Evolutionary conservation across 768 basidiomycete species (phyloP).

Genomic region (Boletus edulis): DNA sequence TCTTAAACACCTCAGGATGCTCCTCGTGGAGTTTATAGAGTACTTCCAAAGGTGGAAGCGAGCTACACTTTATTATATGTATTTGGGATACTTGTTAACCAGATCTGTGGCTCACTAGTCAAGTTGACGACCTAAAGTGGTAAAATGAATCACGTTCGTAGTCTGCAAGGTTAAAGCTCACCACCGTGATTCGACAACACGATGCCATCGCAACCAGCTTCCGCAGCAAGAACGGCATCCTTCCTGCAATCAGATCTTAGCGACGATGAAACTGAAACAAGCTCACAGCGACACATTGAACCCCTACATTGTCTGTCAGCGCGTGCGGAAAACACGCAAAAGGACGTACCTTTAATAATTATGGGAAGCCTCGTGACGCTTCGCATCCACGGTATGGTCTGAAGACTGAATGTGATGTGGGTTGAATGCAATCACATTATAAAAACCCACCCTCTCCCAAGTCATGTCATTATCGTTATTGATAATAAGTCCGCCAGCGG

Average conservation of each 20-base stretch:
- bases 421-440: neutral
- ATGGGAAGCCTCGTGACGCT: constrained; percentile 68
- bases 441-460: constrained; percentile 56
- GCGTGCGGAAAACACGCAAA: neutral
- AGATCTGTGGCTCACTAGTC: constrained; percentile 56
- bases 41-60: constrained; percentile 76
- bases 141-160: neutral
- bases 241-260: constrained; percentile 31
- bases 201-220: constrained; percentile 85
- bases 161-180: constrained; percentile 19
- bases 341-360: constrained; percentile 61
- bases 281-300: constrained; percentile 67
- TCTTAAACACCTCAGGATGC: constrained; percentile 71
- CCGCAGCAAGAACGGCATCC: constrained; percentile 84
- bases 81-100: neutral
- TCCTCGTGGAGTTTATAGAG: constrained; percentile 70
- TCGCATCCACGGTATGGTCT: constrained; percentile 79
- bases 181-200: constrained; percentile 92
- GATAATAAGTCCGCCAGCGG: constrained; percentile 62
- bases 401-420: neutral
- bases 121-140: constrained; percentile 59
- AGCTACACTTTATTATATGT: constrained; percentile 38
- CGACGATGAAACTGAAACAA: neutral
- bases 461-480: constrained; percentile 76
- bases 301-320: constrained; percentile 40